These are phyloP conservation scores for Cladosporium halotolerans DNA, from an alignment of 2,329 filamentous ascomycete species.

Conservation along the genomic window DNA sequence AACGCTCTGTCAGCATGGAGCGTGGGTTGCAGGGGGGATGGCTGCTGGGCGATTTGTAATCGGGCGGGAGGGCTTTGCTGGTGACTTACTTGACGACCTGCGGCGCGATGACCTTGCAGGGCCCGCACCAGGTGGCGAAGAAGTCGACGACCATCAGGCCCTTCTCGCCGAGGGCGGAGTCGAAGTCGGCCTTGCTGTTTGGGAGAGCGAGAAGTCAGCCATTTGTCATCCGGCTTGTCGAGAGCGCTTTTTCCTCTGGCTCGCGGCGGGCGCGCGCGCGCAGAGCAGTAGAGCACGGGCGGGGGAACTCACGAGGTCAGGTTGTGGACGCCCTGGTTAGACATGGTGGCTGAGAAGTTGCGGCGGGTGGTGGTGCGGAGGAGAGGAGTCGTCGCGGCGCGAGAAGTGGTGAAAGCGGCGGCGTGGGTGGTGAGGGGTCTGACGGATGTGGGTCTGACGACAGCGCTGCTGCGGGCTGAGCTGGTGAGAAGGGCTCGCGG, in stretches of 20 bases:
- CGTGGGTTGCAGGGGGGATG: not conserved
- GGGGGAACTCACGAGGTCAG: slow-evolving; percentile 22
- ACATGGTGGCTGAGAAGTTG: slow-evolving; percentile 40
- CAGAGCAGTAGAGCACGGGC: not conserved
- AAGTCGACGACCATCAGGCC: slow-evolving; percentile 74
- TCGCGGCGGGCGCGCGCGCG: not conserved
- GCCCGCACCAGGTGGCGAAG: slow-evolving; percentile 87
- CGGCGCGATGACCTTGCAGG: slow-evolving; percentile 87
- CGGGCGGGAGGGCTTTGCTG: slow-evolving; percentile 11
- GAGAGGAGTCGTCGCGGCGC: slow-evolving; percentile 9
- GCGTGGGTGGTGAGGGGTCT: slow-evolving; percentile 37
- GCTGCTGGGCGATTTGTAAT: not conserved
- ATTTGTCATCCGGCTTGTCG: not conserved
- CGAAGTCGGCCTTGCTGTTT: slow-evolving; percentile 54
- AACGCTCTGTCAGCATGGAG: not conserved
- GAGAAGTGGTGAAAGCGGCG: slow-evolving; percentile 17
- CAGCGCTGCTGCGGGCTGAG: slow-evolving; percentile 24
- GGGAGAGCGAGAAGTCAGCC: not conserved
- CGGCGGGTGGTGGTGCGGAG: slow-evolving; percentile 15
- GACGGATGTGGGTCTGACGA: slow-evolving; percentile 11
- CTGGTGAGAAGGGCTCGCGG: slow-evolving; percentile 39
- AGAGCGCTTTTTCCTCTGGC: not conserved
- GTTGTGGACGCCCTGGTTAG: slow-evolving; percentile 46
- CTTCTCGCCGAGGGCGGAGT: slow-evolving; percentile 45
- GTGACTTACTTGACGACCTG: slow-evolving; percentile 51